These are phyloP conservation scores for Zea mays DNA, from an alignment of 176 grass and related monocot genomes.

Conservation along the genomic window Zm-B73-REFERENCE-NAM-5.0 NC_050104.1:107126501-107127000, in stretches of 20 bases:
- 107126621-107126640: constrained; percentile 47
- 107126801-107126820: not conserved
- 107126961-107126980: not conserved
- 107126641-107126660: constrained; percentile 43
- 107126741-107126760: not conserved
- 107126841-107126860: not conserved
- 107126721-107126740: too few species aligned
- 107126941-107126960: constrained; percentile 1
- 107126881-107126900: not conserved
- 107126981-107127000: not conserved
- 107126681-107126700: too few species aligned
- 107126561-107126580: not conserved
- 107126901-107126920: constrained; percentile 15
- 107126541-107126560: not conserved
- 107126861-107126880: too few species aligned
- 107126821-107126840: not conserved
- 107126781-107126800: not conserved
- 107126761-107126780: not conserved
- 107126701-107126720: too few species aligned
- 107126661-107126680: not conserved
- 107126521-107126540: not conserved
- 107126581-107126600: too few species aligned
- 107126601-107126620: constrained; percentile 13
- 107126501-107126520: not conserved
- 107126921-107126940: not conserved